Conservation (phyloP, 192 early-diverging fungal species). For the Coemansia sp. region DNA sequence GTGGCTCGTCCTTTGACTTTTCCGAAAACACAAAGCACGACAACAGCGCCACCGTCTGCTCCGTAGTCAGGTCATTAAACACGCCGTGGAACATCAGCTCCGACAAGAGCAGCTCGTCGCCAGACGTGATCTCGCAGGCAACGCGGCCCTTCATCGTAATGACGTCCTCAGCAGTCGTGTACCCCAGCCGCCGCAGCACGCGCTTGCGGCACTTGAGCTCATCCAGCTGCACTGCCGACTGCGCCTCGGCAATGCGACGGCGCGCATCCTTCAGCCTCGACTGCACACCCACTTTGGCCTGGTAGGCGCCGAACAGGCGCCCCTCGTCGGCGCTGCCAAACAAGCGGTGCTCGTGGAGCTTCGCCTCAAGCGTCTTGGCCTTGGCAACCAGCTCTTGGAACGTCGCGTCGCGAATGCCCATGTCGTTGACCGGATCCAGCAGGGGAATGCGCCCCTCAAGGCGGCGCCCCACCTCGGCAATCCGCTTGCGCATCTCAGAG, state of each 20-base stretch:
- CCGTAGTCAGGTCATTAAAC: constrained; percentile 88
- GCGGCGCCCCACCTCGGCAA: constrained; percentile 70
- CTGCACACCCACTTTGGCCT: constrained; percentile 61
- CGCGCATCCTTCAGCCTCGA: constrained; percentile 65
- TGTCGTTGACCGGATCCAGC: constrained; percentile 86
- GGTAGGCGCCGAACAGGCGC: constrained; percentile 61
- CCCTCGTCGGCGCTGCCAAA: constrained; percentile 56
- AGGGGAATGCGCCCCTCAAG: constrained; percentile 76
- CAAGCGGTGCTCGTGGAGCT: constrained; percentile 63
- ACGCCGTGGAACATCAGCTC: constrained; percentile 97
- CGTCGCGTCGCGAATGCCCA: constrained; percentile 76
- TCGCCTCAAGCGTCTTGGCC: constrained; percentile 69
- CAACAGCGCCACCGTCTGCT: constrained; percentile 81
- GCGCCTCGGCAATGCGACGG: constrained; percentile 72
- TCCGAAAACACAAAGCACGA: constrained; percentile 92
- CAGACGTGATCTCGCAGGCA: constrained; percentile 93
- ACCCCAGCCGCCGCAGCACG: constrained; percentile 89
- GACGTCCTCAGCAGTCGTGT: constrained; percentile 76
- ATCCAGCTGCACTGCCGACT: constrained; percentile 85
- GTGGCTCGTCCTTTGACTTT: constrained; percentile 58
- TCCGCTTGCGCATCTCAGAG: constrained; percentile 59
- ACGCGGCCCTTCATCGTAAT: constrained; percentile 98
- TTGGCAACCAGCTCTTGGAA: constrained; percentile 76
- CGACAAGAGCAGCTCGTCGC: constrained; percentile 91
- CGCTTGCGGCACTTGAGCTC: constrained; percentile 89